phyloP scores from a whole-genome alignment of 441 rosid genomes.

The Croton laevigatus region DNA sequence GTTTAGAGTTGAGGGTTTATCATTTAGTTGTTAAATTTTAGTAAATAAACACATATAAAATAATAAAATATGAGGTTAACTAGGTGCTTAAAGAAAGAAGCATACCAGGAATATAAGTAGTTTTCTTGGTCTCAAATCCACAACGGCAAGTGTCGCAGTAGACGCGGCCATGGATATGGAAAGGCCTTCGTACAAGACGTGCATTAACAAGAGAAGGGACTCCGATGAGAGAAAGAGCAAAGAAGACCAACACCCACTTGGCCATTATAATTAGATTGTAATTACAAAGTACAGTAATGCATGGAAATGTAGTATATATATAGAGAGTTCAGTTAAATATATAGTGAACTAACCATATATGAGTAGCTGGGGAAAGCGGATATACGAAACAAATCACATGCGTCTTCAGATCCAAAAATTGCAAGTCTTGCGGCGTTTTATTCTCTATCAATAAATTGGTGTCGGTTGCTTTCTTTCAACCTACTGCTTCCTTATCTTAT shows the following conservation, averaged over 20 bases:
- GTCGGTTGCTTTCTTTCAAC: conserved; percentile 36
- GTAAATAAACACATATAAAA: not conserved
- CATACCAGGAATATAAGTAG: conserved; percentile 46
- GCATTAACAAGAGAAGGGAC: conserved; percentile 21
- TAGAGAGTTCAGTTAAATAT: not conserved
- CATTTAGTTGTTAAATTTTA: too few relatives aligned
- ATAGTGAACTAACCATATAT: not conserved
- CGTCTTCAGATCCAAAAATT: not conserved
- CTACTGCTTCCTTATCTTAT: conserved; percentile 34
- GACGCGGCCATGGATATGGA: conserved; percentile 44
- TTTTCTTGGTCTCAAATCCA: conserved; percentile 61
- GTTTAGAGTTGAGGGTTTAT: too few relatives aligned
- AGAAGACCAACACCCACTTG: conserved; percentile 26
- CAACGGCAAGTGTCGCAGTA: conserved; percentile 73
- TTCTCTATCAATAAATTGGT: conserved; percentile 19
- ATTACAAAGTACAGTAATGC: not conserved
- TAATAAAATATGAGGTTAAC: too few relatives aligned
- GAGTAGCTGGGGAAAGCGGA: not conserved
- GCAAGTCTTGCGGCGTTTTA: conserved; percentile 26
- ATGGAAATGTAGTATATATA: not conserved
- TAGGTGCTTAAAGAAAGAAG: not conserved
- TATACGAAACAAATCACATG: not conserved
- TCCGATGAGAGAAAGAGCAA: conserved; percentile 24
- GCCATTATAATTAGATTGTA: conserved; percentile 28
- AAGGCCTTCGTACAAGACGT: conserved; percentile 21